Percentiles rank a stretch among this genome's conserved stretches.
Evolutionary conservation across 176 grass and related monocot species (phyloP).

Genomic region (Coix lacrymajobi): DNA sequence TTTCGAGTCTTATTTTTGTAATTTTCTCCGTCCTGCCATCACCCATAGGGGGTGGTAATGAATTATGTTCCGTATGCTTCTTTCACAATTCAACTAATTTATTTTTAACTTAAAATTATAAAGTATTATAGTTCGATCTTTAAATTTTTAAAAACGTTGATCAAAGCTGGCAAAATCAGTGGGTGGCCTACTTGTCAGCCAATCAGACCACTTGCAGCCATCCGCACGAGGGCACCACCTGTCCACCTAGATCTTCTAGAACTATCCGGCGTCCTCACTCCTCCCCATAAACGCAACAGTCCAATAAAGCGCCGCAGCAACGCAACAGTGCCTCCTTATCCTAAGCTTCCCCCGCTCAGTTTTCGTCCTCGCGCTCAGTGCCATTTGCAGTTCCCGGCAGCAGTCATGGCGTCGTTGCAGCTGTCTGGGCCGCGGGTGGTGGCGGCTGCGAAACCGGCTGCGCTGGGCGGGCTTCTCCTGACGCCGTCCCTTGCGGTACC

Average conservation of each 20-base stretch:
- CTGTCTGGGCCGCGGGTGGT: slow-evolving; percentile 18
- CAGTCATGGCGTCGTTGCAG: slow-evolving; percentile 52
- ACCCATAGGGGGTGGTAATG: no score
- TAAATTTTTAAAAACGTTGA: no score
- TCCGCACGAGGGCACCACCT: not conserved
- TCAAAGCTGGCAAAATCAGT: not conserved
- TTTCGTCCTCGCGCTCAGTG: not conserved
- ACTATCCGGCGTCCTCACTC: slow-evolving; percentile 18
- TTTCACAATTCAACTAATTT: no score
- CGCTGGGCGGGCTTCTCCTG: slow-evolving; percentile 35
- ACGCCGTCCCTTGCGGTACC: slow-evolving; percentile 13
- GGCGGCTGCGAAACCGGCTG: slow-evolving; percentile 19
- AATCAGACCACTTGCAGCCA: not conserved
- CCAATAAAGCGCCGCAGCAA: not conserved
- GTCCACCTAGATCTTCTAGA: slow-evolving; percentile 26
- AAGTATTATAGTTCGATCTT: no score
- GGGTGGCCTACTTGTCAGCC: not conserved
- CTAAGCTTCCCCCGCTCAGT: not conserved
- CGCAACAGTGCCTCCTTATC: not conserved
- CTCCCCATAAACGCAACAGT: slow-evolving; percentile 10
- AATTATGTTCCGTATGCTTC: no score
- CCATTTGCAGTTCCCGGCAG: not conserved
- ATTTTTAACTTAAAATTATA: no score
- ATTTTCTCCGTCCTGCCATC: no score
- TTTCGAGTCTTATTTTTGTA: no score